phyloP scores from a whole-genome alignment of 139 green algal genomes.

The Spirogloea muscicola region DNA sequence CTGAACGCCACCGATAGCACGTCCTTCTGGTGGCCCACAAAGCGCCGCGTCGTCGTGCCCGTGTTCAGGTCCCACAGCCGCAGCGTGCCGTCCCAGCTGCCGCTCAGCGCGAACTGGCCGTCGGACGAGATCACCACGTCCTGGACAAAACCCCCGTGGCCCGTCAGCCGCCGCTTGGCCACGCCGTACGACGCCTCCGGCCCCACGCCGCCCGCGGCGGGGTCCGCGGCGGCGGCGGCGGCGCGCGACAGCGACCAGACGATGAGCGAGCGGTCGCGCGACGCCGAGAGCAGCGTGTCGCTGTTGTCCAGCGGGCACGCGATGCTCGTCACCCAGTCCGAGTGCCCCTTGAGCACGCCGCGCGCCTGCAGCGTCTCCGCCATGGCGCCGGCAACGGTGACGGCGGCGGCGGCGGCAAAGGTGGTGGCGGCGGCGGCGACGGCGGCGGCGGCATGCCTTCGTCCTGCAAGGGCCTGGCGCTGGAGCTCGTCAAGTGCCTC shows the following conservation, averaged over 20 bases:
- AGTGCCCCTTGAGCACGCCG: conserved; percentile 63
- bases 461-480: conserved; percentile 33
- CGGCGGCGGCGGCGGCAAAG: no score
- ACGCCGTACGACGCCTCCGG: conserved; percentile 67
- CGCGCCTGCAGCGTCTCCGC: conserved; percentile 75
- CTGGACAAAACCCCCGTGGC: conserved; percentile 87
- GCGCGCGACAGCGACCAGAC: conserved; percentile 85
- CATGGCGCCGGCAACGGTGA: no score
- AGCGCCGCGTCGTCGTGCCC: conserved; percentile 92
- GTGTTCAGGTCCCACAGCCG: conserved; percentile 98
- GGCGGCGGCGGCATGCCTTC: conserved; percentile 18
- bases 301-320: conserved; percentile 90
- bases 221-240: no score
- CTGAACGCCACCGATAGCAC: conserved; percentile 98
- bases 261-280: conserved; percentile 95
- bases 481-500: conserved; percentile 34
- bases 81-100: conserved; percentile 97
- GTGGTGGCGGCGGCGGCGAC: neutral
- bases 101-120: conserved; percentile 96
- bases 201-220: no score
- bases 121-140: conserved; percentile 98
- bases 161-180: conserved; percentile 69
- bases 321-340: conserved; percentile 82
- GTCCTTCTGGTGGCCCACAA: conserved; percentile 98
- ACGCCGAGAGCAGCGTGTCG: conserved; percentile 89